These are phyloP conservation scores for Begonia fuchsioides DNA, from an alignment of 306 rosid species.

Conservation along the genomic window DNA sequence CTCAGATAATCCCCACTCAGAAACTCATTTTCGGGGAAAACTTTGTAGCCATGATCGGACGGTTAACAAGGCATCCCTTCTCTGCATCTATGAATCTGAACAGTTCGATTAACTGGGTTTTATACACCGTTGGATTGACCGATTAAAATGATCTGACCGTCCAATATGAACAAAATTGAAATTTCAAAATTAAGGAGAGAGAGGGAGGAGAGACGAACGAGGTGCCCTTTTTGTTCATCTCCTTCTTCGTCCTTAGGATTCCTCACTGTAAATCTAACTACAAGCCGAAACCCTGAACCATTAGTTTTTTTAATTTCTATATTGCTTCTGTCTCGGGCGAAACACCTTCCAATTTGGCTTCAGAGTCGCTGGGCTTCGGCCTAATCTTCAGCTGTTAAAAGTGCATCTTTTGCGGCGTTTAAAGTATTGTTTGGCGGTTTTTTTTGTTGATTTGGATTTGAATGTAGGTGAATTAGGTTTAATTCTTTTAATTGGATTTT, in stretches of 20 bases:
- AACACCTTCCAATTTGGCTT: too few species aligned
- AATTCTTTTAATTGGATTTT: conserved; percentile 3
- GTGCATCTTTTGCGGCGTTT: not conserved
- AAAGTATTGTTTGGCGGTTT: conserved; percentile 5
- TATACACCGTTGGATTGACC: conserved; percentile 27
- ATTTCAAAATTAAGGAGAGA: conserved; percentile 88
- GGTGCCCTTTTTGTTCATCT: conserved; percentile 20
- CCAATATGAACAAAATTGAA: conserved; percentile 55
- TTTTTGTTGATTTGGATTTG: conserved; percentile 34
- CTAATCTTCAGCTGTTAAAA: conserved; percentile 26
- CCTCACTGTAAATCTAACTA: conserved; percentile 11
- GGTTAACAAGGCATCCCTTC: conserved; percentile 14
- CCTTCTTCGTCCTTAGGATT: conserved; percentile 14
- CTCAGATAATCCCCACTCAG: too few species aligned
- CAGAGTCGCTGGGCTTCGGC: conserved; percentile 12
- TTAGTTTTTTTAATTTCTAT: conserved; percentile 3
- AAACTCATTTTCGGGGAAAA: too few species aligned
- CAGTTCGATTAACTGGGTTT: conserved; percentile 15
- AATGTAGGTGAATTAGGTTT: conserved; percentile 27
- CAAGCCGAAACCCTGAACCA: conserved; percentile 11
- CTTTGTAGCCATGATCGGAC: conserved; percentile 20
- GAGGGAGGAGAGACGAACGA: conserved; percentile 74
- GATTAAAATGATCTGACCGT: conserved; percentile 34
- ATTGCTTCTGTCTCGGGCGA: conserved; percentile 4
- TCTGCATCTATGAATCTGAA: conserved; percentile 27